A percentile compares a stretch with the other conserved stretches of the same genome.
phyloP scores from a whole-genome alignment of 1,284 basidiomycete species.

The Marasmius sp. region DNA sequence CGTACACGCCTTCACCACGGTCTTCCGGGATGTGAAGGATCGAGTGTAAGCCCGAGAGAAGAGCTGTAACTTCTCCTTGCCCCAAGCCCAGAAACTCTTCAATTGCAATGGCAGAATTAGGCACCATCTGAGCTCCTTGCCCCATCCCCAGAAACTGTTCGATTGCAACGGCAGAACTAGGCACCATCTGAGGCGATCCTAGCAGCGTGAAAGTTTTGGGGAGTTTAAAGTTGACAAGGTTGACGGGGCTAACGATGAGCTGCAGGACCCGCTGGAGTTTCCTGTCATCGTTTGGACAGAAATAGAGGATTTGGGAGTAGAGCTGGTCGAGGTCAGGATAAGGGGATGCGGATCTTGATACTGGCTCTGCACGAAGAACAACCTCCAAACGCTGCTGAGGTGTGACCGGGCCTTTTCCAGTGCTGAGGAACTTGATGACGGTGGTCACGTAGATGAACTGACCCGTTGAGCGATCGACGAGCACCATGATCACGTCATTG shows the following conservation, averaged over 20 bases:
- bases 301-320: not conserved
- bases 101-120: too few relatives aligned
- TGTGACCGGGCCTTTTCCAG: not conserved
- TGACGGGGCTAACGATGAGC: not conserved
- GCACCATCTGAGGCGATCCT: not conserved
- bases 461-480: not conserved
- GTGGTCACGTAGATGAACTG: not conserved
- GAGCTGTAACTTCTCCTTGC: not conserved
- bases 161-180: not conserved
- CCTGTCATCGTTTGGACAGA: not conserved
- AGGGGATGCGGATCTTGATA: not conserved
- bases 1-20: not conserved
- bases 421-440: not conserved
- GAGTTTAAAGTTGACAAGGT: too few relatives aligned
- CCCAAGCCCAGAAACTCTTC: not conserved
- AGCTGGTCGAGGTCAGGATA: slow-evolving; percentile 1
- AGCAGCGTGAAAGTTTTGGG: not conserved
- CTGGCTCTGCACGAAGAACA: not conserved
- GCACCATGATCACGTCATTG: not conserved
- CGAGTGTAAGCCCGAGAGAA: not conserved
- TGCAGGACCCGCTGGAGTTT: not conserved
- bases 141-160: not conserved
- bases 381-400: not conserved
- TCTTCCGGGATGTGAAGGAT: not conserved
- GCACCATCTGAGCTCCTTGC: not conserved